A percentile compares a stretch with the other conserved stretches of the same genome.
Conservation (phyloP, 495 filamentous ascomycete genomes). For the Penicillium ochrochloron region DNA sequence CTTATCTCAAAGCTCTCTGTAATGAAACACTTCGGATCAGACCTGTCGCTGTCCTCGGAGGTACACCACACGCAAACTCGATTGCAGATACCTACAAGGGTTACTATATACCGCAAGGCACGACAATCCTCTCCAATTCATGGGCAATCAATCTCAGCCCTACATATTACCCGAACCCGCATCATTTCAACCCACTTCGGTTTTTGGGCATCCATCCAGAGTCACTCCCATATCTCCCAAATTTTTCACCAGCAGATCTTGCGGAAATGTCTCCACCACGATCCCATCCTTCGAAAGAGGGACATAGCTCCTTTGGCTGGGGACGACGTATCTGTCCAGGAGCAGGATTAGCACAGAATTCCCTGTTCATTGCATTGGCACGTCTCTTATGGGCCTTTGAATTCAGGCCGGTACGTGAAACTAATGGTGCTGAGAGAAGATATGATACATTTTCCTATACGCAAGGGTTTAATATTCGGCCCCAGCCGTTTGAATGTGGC, state of each 20-base stretch:
- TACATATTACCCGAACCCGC: conserved; percentile 43
- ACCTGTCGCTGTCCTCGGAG: conserved; percentile 40
- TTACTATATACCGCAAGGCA: conserved; percentile 51
- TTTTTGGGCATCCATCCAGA: conserved; percentile 35
- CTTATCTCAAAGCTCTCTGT: conserved; percentile 41
- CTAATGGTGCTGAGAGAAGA: conserved; percentile 32
- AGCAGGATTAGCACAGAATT: conserved; percentile 56
- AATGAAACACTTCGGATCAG: conserved; percentile 43
- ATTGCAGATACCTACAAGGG: conserved; percentile 57
- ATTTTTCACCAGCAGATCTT: conserved; percentile 12
- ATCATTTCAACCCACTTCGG: conserved; percentile 47
- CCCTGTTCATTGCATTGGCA: conserved; percentile 52
- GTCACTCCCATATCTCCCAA: conserved; percentile 17
- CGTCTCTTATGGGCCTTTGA: conserved; percentile 60
- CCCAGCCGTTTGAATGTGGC: conserved; percentile 24
- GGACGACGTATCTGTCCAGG: conserved; percentile 41
- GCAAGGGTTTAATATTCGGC: conserved; percentile 31
- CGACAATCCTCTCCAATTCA: conserved; percentile 47
- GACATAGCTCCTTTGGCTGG: conserved; percentile 30
- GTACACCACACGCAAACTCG: conserved; percentile 58
- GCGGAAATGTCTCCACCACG: conserved; percentile 11
- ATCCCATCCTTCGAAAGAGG: conserved; percentile 24
- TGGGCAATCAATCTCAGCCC: conserved; percentile 52
- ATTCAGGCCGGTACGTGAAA: conserved; percentile 47
- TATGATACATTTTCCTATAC: conserved; percentile 34